Conservation (phyloP, 2,329 filamentous ascomycete species). For the Botrytis byssoidea region DNA sequence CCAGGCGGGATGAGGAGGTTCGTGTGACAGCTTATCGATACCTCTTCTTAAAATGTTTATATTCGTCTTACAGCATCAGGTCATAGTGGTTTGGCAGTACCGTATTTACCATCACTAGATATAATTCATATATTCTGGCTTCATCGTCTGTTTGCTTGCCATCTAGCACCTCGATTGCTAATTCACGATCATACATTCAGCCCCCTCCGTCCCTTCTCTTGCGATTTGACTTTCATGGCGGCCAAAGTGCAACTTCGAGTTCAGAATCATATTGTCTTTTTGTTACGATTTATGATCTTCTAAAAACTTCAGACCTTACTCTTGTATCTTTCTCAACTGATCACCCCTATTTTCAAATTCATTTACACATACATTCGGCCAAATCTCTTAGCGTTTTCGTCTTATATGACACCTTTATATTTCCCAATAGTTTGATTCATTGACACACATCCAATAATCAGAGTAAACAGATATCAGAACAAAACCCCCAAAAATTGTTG, state of each 20-base stretch:
- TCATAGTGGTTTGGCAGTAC: too few relatives aligned
- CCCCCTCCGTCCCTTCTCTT: not conserved
- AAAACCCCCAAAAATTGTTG: not conserved
- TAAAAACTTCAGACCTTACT: not conserved
- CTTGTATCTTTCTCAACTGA: not conserved
- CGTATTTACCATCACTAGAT: not conserved
- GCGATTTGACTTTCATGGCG: not conserved
- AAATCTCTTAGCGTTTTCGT: not conserved
- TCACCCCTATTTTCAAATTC: not conserved
- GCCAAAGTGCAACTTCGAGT: not conserved
- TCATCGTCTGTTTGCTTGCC: not conserved
- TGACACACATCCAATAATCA: not conserved
- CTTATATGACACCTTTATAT: not conserved
- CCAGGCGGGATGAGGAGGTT: not conserved
- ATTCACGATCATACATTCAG: not conserved
- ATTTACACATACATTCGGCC: not conserved
- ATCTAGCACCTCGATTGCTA: not conserved
- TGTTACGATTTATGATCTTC: not conserved
- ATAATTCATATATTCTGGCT: not conserved
- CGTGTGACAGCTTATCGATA: not conserved
- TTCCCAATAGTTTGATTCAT: too few relatives aligned
- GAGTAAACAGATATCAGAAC: not conserved
- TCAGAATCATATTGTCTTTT: not conserved
- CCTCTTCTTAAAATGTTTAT: not conserved
- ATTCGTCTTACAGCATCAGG: not conserved